Evolutionary conservation across 305 asterid genomes (phyloP), one percentile per base, ranked within the genome.

Genomic region (Plantago coronopus): DNA sequence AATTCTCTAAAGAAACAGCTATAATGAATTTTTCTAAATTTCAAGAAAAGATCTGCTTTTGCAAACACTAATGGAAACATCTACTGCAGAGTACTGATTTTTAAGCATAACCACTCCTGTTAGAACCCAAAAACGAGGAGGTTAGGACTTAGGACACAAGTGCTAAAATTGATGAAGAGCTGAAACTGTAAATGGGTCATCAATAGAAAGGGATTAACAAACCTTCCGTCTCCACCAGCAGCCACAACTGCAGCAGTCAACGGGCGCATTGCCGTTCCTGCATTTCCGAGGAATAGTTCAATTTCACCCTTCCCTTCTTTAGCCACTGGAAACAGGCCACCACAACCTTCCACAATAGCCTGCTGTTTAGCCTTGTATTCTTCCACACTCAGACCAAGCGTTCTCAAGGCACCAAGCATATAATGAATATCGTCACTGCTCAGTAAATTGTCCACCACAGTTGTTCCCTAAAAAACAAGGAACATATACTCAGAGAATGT

Each of bases 201-300:
- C n/a, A 56, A 19, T 10, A 72, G 50, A 66, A 65, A 59, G 45
- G 57, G 20, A 55, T 60, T 47, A 17, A 48, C 57, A 70, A 48
- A 93, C 96, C 84, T 87, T 29, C 91, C 69, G 64, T 80, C 74
- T 63, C 99, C 99, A 59, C 99, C 97, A 48, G 95, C 99, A 70
- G 86, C 95, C 66, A 86, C 79, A 61, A 93, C 94, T 67, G 97
- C 97, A 68, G 99, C 97, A 71, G 97, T 89, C 84, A 89, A 76
- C 43, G 97, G 97, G 58, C 99, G 95, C 97, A 93, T 93, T 23
- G 97, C 97, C 27, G 99, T 93, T 72, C 99, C 99, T 18, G 99
- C 99, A 82, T 93, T 93, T 74, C 99, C 99, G 40, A 89, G 81
- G 87, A 93, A 93, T 48, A 93, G 96, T 57, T 89, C 91, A 63